A percentile compares a stretch with the other conserved stretches of the same genome.
phyloP scores from a whole-genome alignment of 768 basidiomycete species.

The Mycena pura region DNA sequence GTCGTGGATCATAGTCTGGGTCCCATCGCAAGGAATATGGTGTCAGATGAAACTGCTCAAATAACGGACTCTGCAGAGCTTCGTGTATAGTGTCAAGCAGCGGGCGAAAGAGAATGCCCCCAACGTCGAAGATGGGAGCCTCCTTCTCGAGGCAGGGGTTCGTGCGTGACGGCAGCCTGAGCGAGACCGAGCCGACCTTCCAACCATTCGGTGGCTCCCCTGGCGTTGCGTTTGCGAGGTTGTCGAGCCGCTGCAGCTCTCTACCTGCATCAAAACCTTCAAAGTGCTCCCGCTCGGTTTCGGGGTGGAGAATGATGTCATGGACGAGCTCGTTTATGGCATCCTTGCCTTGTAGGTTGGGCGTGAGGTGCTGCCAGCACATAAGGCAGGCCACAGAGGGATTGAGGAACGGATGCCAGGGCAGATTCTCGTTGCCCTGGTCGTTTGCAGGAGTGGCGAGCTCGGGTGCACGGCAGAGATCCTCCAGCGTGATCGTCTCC shows the following conservation, averaged over 20 bases:
- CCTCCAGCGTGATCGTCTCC: neutral
- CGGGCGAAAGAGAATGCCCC: conserved; percentile 32
- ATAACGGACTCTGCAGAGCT: conserved; percentile 20
- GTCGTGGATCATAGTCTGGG: conserved; percentile 8
- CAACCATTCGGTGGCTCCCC: too few relatives aligned
- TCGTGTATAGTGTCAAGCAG: conserved; percentile 32
- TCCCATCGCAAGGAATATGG: conserved; percentile 29
- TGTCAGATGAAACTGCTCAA: conserved; percentile 18
- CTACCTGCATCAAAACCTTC: conserved; percentile 25
- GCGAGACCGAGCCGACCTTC: conserved; percentile 29
- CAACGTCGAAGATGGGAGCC: conserved; percentile 38
- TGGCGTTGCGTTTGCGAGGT: neutral
- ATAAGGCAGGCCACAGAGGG: conserved; percentile 28
- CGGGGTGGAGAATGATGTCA: conserved; percentile 31
- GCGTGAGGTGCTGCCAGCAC: conserved; percentile 29
- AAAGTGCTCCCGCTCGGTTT: conserved; percentile 32
- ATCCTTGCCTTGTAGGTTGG: conserved; percentile 26
- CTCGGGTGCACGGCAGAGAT: neutral
- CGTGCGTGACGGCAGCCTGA: conserved; percentile 29
- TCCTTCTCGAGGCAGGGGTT: conserved; percentile 30
- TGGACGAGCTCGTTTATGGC: conserved; percentile 33
- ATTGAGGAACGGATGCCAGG: conserved; percentile 31
- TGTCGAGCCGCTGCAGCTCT: conserved; percentile 28
- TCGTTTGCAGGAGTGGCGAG: neutral
- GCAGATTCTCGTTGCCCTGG: neutral